Evolutionary conservation across 208 protist genomes (phyloP).

Genomic region (Herpetomonas tarakana): DNA sequence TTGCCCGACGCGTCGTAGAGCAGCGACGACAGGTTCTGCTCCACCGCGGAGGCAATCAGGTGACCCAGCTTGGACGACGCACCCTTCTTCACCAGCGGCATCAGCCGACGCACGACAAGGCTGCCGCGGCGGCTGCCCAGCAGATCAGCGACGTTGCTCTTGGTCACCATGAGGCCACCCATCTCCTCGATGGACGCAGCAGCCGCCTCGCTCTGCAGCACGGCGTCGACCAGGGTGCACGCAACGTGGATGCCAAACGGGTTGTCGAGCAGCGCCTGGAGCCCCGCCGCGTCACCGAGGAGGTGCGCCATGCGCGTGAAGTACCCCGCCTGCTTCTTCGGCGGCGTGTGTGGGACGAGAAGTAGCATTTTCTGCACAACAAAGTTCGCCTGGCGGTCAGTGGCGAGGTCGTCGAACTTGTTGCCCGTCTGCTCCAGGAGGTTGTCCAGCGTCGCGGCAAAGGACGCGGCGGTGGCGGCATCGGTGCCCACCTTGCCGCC

Average conservation of each 20-base stretch:
- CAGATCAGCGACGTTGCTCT: slow-evolving; percentile 47
- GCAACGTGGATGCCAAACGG: slow-evolving; percentile 76
- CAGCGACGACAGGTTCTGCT: slow-evolving; percentile 45
- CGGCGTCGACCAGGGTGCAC: slow-evolving; percentile 44
- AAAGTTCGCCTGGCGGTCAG: slow-evolving; percentile 76
- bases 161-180: slow-evolving; percentile 42
- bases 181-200: slow-evolving; percentile 41
- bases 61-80: slow-evolving; percentile 61
- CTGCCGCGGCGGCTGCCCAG: slow-evolving; percentile 59
- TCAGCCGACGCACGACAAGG: slow-evolving; percentile 71
- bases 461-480: slow-evolving; percentile 28
- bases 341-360: slow-evolving; percentile 35
- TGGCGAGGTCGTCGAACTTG: slow-evolving; percentile 56
- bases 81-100: slow-evolving; percentile 47
- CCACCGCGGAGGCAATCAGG: slow-evolving; percentile 52
- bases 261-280: slow-evolving; percentile 37
- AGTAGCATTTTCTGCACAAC: slow-evolving; percentile 69
- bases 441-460: slow-evolving; percentile 34
- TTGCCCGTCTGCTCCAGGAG: slow-evolving; percentile 34
- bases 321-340: slow-evolving; percentile 21
- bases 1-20: slow-evolving; percentile 77
- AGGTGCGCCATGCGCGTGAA: slow-evolving; percentile 27
- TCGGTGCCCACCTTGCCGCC: slow-evolving; percentile 9
- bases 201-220: slow-evolving; percentile 20
- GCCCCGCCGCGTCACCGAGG: slow-evolving; percentile 15